phyloP scores from a whole-genome alignment of 441 rosid genomes.

The Corymbia calophylla region DNA sequence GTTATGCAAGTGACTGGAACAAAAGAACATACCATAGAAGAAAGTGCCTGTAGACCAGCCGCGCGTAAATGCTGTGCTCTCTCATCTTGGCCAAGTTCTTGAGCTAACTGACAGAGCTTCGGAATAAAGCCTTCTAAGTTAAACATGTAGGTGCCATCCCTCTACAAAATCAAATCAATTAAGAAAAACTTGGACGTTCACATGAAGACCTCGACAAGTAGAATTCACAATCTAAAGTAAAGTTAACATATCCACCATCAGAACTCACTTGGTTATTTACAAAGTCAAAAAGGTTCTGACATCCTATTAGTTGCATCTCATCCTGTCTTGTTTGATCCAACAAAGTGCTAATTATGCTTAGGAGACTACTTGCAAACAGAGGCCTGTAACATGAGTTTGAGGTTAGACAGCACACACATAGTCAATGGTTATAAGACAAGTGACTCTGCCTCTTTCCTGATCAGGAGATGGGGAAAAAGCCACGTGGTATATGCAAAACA shows the following conservation, averaged over 20 bases:
- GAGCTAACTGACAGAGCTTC: constrained; percentile 68
- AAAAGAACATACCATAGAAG: constrained; percentile 40
- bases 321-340: constrained; percentile 72
- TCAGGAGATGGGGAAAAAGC: background rate
- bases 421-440: background rate
- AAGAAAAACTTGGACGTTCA: constrained; percentile 5
- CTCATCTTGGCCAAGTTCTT: constrained; percentile 68
- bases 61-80: constrained; percentile 46
- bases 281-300: constrained; percentile 76
- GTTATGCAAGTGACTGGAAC: background rate
- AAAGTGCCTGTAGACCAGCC: constrained; percentile 63
- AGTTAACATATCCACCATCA: constrained; percentile 4
- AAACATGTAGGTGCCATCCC: constrained; percentile 71
- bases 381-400: constrained; percentile 42
- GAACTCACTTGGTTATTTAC: constrained; percentile 75
- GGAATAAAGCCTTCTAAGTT: constrained; percentile 83
- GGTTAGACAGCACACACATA: constrained; percentile 1
- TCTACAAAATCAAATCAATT: constrained; percentile 39
- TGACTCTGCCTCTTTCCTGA: background rate
- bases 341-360: constrained; percentile 62
- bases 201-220: background rate
- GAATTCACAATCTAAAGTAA: background rate
- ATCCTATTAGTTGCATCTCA: constrained; percentile 73
- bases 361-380: constrained; percentile 73
- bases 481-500: background rate